Base-by-base conservation (phyloP, 192 early-diverging fungal species). In the Allomyces macrogynus region DNA sequence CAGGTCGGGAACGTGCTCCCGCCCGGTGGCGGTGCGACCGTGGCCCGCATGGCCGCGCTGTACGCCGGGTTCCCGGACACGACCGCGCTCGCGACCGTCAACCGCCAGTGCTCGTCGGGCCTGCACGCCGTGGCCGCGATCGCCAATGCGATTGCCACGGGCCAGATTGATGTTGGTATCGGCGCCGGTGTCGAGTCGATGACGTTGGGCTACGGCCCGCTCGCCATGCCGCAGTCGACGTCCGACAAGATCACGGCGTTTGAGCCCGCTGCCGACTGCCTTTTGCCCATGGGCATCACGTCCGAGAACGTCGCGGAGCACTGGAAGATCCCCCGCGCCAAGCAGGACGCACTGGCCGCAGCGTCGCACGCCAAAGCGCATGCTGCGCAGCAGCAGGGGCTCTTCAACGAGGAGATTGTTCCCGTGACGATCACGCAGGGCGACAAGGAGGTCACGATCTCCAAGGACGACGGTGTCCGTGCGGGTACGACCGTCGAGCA, bases 271-370 rank as follows among this genome's bases (percentile, higher is more conserved):
- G 86, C 85, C 54, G 90, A 95, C 77, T 92, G 90, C 70, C 77
- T 89, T 65, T 77, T 88, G 65, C 89, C 89, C 32, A 91, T 91
- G 89, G 89, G 89, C 67, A 86, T 88, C 69, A 99, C 92, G 43
- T 97, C 93, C 54, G 95, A 99, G 77, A 96, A 96, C 78, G 95
- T 99, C 63, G 89, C 92, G 61, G 71, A 77, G 40, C 83, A 99
- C 26, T 99, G 86, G 78, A 80, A 82, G 40, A 72, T 99, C 40
- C 76, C 86, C 43, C 89, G 95, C 69, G 73, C 70, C n/a, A 84
- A 87, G 71, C 93, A 99, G 78, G 93, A 99, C 74, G 78, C 78
- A 22, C 91, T 99, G 69, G 85, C 93, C 43, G 83, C 89, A 25
- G 75, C 79, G 60, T 93, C 90, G 64, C 91, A 94, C 76, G 77